phyloP scores from a whole-genome alignment of 148 eudicot species.

The Chenopodium album region DNA sequence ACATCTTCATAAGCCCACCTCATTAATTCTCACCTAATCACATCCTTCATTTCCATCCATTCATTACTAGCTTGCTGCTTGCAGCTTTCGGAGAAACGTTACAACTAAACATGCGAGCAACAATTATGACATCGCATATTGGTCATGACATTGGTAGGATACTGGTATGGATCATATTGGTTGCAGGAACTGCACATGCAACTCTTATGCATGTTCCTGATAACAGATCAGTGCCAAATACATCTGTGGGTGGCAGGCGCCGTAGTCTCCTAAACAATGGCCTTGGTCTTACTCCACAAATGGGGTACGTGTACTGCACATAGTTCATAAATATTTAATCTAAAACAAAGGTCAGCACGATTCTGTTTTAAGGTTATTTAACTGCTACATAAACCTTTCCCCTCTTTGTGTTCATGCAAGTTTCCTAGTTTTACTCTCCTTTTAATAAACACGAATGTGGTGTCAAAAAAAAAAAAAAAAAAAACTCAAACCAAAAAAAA shows the following conservation, averaged over 20 bases:
- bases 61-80: no score
- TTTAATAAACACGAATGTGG: not conserved
- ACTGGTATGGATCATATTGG: not conserved
- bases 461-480: no score
- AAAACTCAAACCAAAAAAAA: no score
- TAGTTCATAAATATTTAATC: no score
- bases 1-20: not conserved
- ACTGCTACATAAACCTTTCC: no score
- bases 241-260: not conserved
- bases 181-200: not conserved
- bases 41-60: not conserved
- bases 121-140: not conserved
- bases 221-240: not conserved
- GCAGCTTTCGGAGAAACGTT: no score
- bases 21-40: no score
- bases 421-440: no score
- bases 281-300: conserved; percentile 16
- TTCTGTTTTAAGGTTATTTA: no score
- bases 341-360: no score
- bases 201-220: not conserved
- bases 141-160: not conserved
- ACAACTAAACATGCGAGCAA: no score
- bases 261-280: not conserved
- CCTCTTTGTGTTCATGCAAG: no score
- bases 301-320: not conserved